These are phyloP conservation scores for Leucosporidium creatinivorum DNA, from an alignment of 768 basidiomycete species.

Conservation along the genomic window DNA sequence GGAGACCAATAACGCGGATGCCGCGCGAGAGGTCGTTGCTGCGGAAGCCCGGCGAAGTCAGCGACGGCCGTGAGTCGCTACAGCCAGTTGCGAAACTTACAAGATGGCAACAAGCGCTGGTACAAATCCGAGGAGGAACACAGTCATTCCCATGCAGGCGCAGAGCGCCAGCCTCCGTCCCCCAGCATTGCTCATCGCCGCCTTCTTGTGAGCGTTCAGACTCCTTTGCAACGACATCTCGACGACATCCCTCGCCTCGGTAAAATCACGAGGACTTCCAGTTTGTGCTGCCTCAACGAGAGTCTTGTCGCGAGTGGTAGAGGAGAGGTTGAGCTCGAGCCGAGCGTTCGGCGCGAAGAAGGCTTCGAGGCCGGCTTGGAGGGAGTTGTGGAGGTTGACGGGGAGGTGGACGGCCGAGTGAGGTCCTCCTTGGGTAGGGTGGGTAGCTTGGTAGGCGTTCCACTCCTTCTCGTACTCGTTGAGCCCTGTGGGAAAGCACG, in stretches of 20 bases:
- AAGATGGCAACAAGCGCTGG: not conserved
- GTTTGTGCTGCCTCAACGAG: not conserved
- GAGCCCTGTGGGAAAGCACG: not conserved
- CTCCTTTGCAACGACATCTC: not conserved
- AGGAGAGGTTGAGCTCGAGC: conserved; percentile 1
- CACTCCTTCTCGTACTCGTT: not conserved
- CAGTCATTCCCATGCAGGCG: not conserved
- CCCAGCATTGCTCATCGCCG: not conserved
- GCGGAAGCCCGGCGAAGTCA: not conserved
- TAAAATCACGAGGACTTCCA: not conserved
- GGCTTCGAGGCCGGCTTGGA: not conserved
- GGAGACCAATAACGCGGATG: not conserved
- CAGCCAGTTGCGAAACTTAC: too few relatives aligned
- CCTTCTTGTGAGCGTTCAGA: not conserved
- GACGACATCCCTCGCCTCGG: not conserved
- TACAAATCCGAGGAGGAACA: not conserved
- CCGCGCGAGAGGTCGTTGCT: too few relatives aligned
- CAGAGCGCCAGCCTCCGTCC: not conserved
- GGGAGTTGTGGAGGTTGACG: not conserved
- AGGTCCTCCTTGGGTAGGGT: too few relatives aligned
- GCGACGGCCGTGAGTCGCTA: not conserved
- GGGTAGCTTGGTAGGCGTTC: not conserved
- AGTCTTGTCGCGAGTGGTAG: not conserved
- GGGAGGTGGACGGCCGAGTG: not conserved
- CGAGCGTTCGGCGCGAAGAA: not conserved